Base-by-base conservation (phyloP, 2,329 filamentous ascomycete species). In the Phaeomoniella chlamydospora region DNA sequence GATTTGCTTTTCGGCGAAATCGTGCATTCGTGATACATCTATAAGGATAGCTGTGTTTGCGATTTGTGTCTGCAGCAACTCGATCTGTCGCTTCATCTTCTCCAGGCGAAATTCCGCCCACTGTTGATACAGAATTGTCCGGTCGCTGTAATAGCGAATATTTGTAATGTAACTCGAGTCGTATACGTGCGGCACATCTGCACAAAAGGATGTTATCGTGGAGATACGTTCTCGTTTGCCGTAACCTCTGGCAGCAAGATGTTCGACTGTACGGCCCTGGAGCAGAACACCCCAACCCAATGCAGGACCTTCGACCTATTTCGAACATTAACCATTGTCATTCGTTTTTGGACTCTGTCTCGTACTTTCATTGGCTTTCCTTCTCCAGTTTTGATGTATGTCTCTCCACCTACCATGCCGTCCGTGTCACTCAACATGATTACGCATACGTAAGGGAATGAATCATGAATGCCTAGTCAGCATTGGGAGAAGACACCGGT, bases 241-340 rank as follows among this genome's bases (percentile, higher is more conserved):
- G 6, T 41, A 42, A 3, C 47, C 47, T 13, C 43, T 43, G 13
- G 46, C 40, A 15, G 49, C 49, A 11, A 46, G 39, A 22, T 52
- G 49, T 26, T 49, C 39, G 18, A 52, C 43, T 34, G 47, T 41
- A 14, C 49, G 41, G n/a, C 49, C 49, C 42, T 52, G 49, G n/a
- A n/a, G n/a, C n/a, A n/a, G n/a, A n/a, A n/a, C n/a, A n/a, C n/a
- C n/a, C n/a, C n/a, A 40, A 9, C 47, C 48, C 9, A 48, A n/a
- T 1, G 18, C 22, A 12, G 40, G 40, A n/a, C 40, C 40, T 29
- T 40, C 40, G 6, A 42, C 37, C n/a, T n/a, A n/a, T n/a, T n/a
- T n/a, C n/a, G n/a, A n/a, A n/a, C n/a, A n/a, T n/a, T n/a, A n/a
- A n/a, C n/a, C n/a, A n/a, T n/a, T n/a, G n/a, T n/a, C n/a, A n/a